Evolutionary conservation across 139 green algal genomes (phyloP).

Genomic region (Closterium sp.): DNA sequence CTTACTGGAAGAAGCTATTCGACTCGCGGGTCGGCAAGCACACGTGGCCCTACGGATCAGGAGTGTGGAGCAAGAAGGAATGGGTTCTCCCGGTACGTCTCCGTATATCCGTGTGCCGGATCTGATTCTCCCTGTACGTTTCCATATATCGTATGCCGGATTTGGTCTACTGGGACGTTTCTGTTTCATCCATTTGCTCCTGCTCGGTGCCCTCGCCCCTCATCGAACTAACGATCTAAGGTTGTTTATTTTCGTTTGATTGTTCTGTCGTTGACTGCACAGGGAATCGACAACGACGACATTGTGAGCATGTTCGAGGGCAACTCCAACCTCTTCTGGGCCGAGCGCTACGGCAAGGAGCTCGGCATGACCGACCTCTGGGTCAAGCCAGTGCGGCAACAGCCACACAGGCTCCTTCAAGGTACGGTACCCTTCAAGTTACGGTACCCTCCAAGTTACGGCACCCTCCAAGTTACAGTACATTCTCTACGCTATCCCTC

Average conservation of each 20-base stretch:
- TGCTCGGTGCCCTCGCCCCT: too few relatives aligned
- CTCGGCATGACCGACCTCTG: slow-evolving; percentile 96
- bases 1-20: slow-evolving; percentile 95
- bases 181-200: too few relatives aligned
- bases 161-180: too few relatives aligned
- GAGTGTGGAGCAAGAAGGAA: slow-evolving; percentile 99
- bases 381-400: slow-evolving; percentile 99
- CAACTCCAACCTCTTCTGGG: slow-evolving; percentile 99
- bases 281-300: slow-evolving; percentile 82
- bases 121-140: too few relatives aligned
- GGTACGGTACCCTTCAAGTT: slow-evolving; percentile 47
- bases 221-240: too few relatives aligned
- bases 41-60: slow-evolving; percentile 92
- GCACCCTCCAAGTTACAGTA: too few relatives aligned
- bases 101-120: too few relatives aligned
- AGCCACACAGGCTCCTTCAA: slow-evolving; percentile 98
- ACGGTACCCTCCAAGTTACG: too few relatives aligned
- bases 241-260: neutral
- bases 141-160: too few relatives aligned
- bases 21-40: slow-evolving; percentile 87
- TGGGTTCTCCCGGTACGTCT: slow-evolving; percentile 88
- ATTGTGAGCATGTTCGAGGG: slow-evolving; percentile 99
- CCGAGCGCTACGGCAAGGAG: slow-evolving; percentile 93
- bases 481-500: too few relatives aligned
- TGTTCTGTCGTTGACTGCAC: neutral